Conservation (phyloP, 2,329 filamentous ascomycete species). For the Diaporthe vexans region DNA sequence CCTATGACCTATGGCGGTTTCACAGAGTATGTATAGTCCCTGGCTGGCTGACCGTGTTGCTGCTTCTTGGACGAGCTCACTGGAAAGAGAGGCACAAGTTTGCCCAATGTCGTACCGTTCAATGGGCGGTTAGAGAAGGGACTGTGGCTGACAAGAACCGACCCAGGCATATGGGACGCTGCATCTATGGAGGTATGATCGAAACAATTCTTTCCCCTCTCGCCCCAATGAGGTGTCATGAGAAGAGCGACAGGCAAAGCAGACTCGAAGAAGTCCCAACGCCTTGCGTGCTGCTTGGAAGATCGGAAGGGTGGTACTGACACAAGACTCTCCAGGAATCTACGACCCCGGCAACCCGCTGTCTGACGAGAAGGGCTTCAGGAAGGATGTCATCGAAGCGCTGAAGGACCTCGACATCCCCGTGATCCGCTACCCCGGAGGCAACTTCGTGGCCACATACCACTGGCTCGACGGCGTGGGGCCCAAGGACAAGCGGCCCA, state of each 20-base stretch:
- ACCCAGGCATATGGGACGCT: constrained; percentile 85
- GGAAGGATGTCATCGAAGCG: constrained; percentile 82
- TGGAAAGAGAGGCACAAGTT: not conserved
- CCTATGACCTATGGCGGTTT: constrained; percentile 88
- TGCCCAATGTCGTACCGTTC: not conserved
- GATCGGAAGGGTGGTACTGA: not conserved
- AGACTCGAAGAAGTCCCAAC: not conserved
- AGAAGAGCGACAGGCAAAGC: not conserved
- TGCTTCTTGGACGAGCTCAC: not conserved
- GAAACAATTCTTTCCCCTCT: not conserved
- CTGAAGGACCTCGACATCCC: constrained; percentile 82
- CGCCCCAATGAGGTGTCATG: not conserved
- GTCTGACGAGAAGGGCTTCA: constrained; percentile 82
- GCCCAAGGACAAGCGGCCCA: constrained; percentile 76
- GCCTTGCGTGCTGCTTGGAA: not conserved
- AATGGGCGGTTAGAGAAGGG: not conserved
- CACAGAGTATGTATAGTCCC: constrained; percentile 73
- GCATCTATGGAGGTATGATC: constrained; percentile 80
- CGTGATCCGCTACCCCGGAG: constrained; percentile 84
- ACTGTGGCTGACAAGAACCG: constrained; percentile 18
- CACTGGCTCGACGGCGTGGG: constrained; percentile 87
- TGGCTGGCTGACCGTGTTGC: not conserved
- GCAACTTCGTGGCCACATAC: constrained; percentile 88
- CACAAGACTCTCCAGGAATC: constrained; percentile 56
- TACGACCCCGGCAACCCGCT: constrained; percentile 82